A percentile compares a stretch with the other conserved stretches of the same genome.
Conservation (phyloP, 345 rosid genomes). For the Anastatica hierochuntica region DNA sequence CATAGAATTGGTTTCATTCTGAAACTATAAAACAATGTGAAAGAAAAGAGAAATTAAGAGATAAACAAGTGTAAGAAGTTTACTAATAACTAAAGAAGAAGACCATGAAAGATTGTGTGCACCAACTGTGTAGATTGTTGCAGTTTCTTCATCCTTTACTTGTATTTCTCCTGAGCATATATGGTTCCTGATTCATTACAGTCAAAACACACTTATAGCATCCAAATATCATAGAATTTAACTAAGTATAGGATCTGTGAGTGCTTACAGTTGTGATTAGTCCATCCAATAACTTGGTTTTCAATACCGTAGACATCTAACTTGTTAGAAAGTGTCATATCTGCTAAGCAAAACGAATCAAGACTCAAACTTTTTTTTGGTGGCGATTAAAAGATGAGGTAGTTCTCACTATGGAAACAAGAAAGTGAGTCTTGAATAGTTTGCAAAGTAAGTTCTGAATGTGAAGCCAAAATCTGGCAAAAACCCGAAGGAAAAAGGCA, state of each 20-base stretch:
- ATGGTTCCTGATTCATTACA: too few relatives aligned
- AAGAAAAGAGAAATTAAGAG: conserved; percentile 30
- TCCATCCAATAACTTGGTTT: conserved; percentile 73
- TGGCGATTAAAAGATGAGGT: too few relatives aligned
- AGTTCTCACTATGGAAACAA: conserved; percentile 60
- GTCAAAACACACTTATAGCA: too few relatives aligned
- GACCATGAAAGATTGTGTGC: conserved; percentile 48
- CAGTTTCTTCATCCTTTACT: conserved; percentile 50
- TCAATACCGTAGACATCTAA: conserved; percentile 67
- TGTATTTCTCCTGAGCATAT: conserved; percentile 62
- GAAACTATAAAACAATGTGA: conserved; percentile 21
- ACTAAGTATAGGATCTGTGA: too few relatives aligned
- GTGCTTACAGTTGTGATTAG: conserved; percentile 80
- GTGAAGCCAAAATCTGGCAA: conserved; percentile 40
- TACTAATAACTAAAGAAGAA: conserved; percentile 24
- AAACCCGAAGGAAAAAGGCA: too few relatives aligned
- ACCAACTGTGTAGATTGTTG: conserved; percentile 40
- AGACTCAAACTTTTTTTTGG: too few relatives aligned
- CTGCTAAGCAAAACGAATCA: too few relatives aligned
- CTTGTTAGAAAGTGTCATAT: conserved; percentile 72
- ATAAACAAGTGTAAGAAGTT: conserved; percentile 28
- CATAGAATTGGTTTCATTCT: too few relatives aligned
- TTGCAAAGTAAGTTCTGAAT: conserved; percentile 41
- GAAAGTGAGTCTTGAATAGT: conserved; percentile 48
- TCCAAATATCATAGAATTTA: too few relatives aligned